phyloP scores from a whole-genome alignment of 2,329 filamentous ascomycete genomes.

The Microdochium trichocladiopsis region DNA sequence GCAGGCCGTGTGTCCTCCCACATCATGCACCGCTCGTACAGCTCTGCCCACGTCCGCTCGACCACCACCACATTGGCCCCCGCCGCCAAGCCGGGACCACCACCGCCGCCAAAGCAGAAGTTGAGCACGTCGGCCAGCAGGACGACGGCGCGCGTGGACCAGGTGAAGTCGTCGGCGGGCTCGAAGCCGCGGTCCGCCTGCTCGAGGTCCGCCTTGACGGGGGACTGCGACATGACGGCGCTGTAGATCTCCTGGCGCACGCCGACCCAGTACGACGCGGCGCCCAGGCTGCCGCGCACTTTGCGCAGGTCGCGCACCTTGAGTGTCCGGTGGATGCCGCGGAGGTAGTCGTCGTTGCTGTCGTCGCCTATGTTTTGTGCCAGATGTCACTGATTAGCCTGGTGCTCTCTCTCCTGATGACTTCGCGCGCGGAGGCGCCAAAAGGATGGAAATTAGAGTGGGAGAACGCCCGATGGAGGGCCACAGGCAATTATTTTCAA shows the following conservation, averaged over 20 bases:
- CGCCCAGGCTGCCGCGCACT: constrained; percentile 16
- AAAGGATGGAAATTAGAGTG: too few species aligned
- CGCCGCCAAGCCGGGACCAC: background rate
- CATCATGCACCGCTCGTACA: background rate
- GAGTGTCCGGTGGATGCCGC: background rate
- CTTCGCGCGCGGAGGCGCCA: too few species aligned
- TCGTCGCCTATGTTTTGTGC: constrained; percentile 3
- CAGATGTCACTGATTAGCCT: constrained; percentile 14
- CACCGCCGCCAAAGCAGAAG: background rate
- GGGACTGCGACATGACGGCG: constrained; percentile 11
- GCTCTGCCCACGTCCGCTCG: background rate
- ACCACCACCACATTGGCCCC: background rate
- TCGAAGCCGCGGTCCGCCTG: background rate
- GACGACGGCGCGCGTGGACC: background rate
- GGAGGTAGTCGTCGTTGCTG: constrained; percentile 1
- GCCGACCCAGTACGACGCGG: constrained; percentile 28
- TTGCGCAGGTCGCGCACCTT: background rate
- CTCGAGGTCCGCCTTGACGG: background rate
- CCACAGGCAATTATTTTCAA: too few species aligned
- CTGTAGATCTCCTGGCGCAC: constrained; percentile 29
- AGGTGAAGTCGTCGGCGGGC: background rate
- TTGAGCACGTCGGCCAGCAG: background rate
- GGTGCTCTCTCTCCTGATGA: too few species aligned
- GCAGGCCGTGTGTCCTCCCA: background rate
- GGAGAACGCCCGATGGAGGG: too few species aligned